These are phyloP conservation scores for Metarhizium brunneum DNA, from an alignment of 2,329 filamentous ascomycete species.

Conservation along the genomic window DNA sequence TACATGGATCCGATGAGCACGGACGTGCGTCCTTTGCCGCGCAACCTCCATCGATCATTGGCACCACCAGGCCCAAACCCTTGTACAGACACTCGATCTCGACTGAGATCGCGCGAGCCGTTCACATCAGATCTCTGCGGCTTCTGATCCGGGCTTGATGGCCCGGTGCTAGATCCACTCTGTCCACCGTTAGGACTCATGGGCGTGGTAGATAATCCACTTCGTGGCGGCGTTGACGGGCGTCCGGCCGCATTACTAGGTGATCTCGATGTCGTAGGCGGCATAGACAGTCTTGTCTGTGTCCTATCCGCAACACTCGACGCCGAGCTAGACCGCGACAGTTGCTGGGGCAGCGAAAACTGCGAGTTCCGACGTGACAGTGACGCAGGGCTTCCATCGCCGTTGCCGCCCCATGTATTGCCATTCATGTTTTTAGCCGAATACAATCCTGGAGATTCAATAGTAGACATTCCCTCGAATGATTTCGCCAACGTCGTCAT, in stretches of 20 bases:
- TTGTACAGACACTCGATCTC: conserved; percentile 52
- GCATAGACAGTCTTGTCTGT: conserved; percentile 73
- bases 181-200: conserved; percentile 39
- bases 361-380: conserved; percentile 46
- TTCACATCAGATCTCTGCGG: conserved; percentile 27
- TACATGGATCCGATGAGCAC: conserved; percentile 80
- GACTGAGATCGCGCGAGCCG: conserved; percentile 39
- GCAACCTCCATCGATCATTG: conserved; percentile 69
- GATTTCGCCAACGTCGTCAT: conserved; percentile 66
- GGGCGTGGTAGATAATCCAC: conserved; percentile 37
- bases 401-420: conserved; percentile 23
- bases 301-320: conserved; percentile 46
- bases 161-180: conserved; percentile 23
- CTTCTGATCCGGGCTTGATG: conserved; percentile 33
- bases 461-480: conserved; percentile 61
- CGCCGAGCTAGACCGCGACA: conserved; percentile 45
- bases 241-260: conserved; percentile 33
- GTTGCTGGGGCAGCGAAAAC: conserved; percentile 29
- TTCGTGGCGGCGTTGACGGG: conserved; percentile 42
- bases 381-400: conserved; percentile 26
- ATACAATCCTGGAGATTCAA: conserved; percentile 64
- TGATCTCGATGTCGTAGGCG: conserved; percentile 45
- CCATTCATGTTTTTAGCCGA: conserved; percentile 32
- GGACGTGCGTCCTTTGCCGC: conserved; percentile 69
- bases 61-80: conserved; percentile 65